A percentile compares a stretch with the other conserved stretches of the same genome.
Evolutionary conservation across 345 rosid genomes (phyloP).

Genomic region (Heritiera littoralis): DNA sequence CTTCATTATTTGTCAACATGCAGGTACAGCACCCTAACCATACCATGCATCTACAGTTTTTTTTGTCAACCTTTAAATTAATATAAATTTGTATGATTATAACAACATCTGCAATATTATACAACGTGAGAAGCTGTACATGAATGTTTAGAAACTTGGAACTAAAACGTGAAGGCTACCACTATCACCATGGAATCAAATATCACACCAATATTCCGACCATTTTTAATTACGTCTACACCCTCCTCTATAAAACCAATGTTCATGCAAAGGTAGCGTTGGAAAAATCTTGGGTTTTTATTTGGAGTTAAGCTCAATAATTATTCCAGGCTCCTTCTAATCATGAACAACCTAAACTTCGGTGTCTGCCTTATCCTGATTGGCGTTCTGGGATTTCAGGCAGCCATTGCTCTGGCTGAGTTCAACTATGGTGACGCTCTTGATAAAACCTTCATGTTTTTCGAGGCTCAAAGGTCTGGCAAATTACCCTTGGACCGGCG

Average conservation of each 20-base stretch:
- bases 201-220: constrained; percentile 17
- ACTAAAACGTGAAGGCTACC: constrained; percentile 53
- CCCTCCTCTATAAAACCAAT: constrained; percentile 6
- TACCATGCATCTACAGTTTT: too few species aligned
- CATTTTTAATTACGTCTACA: not conserved
- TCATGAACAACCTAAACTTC: constrained; percentile 27
- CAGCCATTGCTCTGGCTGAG: constrained; percentile 27
- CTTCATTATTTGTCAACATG: not conserved
- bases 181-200: constrained; percentile 25
- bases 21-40: not conserved
- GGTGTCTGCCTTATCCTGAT: constrained; percentile 28
- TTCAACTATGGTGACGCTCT: constrained; percentile 56
- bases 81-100: not conserved
- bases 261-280: not conserved
- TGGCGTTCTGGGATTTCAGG: constrained; percentile 19
- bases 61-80: not conserved
- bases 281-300: not conserved
- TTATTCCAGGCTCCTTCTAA: not conserved
- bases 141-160: not conserved
- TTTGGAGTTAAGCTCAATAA: not conserved
- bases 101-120: not conserved
- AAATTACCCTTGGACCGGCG: constrained; percentile 46
- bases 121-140: constrained; percentile 64
- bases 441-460: constrained; percentile 63
- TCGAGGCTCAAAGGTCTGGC: constrained; percentile 74